Evolutionary conservation across 257 asterid genomes (phyloP).

Genomic region (Nicotiana undulata): DNA sequence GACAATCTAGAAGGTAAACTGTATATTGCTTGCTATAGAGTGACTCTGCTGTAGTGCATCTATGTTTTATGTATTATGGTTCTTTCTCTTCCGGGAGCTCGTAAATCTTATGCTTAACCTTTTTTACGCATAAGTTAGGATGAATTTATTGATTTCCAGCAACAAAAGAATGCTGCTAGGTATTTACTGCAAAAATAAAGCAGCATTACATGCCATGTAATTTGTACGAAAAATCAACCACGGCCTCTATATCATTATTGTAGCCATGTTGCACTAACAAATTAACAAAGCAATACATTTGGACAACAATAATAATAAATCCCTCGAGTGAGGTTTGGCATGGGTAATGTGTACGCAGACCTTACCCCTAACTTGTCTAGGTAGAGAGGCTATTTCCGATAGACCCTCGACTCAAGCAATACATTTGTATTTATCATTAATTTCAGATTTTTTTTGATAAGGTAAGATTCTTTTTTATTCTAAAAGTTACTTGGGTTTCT

Average conservation of each 20-base stretch:
- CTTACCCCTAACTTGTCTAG: no score
- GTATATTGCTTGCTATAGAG: not conserved
- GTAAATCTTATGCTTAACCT: not conserved
- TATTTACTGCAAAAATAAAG: not conserved
- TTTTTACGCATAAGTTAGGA: not conserved
- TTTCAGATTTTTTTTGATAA: not conserved
- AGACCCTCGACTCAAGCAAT: not conserved
- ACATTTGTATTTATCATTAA: not conserved
- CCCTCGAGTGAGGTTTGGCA: no score
- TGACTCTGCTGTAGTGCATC: not conserved
- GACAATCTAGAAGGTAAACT: slow-evolving; percentile 78
- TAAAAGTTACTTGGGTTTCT: not conserved
- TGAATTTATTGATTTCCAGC: not conserved
- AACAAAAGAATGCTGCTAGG: not conserved
- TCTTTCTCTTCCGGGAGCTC: not conserved
- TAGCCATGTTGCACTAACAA: not conserved
- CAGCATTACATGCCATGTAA: not conserved
- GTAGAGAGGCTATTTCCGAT: no score
- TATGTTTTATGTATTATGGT: not conserved
- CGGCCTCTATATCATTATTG: not conserved
- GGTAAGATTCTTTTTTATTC: not conserved
- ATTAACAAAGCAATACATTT: not conserved
- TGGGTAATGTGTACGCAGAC: no score
- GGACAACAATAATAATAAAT: not conserved
- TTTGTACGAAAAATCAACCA: not conserved